A percentile compares a stretch with the other conserved stretches of the same genome.
These are phyloP conservation scores for Yamadazyma triangularis DNA, from an alignment of 1,139 yeast genomes.

Conservation along the genomic window DNA sequence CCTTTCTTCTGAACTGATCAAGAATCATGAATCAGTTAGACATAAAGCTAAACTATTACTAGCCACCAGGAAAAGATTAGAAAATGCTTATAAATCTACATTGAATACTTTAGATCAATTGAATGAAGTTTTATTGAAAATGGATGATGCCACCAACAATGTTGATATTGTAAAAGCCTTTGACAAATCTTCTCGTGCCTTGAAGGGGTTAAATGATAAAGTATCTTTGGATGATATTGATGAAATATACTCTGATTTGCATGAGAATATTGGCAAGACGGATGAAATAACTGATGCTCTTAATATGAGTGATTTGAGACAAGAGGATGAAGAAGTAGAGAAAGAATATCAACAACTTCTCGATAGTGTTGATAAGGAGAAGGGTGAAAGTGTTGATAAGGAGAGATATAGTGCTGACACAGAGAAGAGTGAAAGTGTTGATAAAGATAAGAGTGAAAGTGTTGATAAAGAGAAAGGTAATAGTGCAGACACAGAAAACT, in stretches of 20 bases:
- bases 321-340: constrained; percentile 25
- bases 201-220: constrained; percentile 28
- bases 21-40: constrained; percentile 10
- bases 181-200: constrained; percentile 20
- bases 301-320: constrained; percentile 1
- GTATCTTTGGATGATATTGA: constrained; percentile 27
- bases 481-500: too few species aligned
- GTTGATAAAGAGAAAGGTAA: too few species aligned
- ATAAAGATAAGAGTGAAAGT: too few species aligned
- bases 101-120: constrained; percentile 32
- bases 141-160: constrained; percentile 47
- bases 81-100: constrained; percentile 27
- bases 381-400: too few species aligned
- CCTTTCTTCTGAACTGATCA: too few species aligned
- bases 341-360: constrained; percentile 30
- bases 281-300: constrained; percentile 35
- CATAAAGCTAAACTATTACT: constrained; percentile 7
- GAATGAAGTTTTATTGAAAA: constrained; percentile 32
- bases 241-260: constrained; percentile 35
- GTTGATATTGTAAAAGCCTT: constrained; percentile 24
- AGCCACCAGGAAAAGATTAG: constrained; percentile 7
- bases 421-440: too few species aligned
- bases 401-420: too few species aligned
- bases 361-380: too few species aligned
- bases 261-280: constrained; percentile 31